Evolutionary conservation across 2,329 filamentous ascomycete genomes (phyloP).

Genomic region (Hawksworthiomyces lignivorus): DNA sequence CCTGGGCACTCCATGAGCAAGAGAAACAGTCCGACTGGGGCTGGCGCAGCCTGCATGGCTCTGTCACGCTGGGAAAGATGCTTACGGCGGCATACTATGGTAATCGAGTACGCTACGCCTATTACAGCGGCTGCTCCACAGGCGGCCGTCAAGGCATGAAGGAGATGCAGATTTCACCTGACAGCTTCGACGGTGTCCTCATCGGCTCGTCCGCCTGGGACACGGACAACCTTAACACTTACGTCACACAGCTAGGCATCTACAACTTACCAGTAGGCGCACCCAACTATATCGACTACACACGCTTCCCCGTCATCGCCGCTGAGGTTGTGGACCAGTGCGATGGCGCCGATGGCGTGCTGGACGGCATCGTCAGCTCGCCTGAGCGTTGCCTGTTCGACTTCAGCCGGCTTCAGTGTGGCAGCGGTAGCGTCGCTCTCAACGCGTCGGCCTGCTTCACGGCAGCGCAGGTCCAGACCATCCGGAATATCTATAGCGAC

Average conservation of each 20-base stretch:
- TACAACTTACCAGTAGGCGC: slow-evolving; percentile 39
- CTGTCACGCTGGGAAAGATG: slow-evolving; percentile 38
- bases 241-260: slow-evolving; percentile 35
- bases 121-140: slow-evolving; percentile 51
- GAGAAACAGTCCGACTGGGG: slow-evolving; percentile 30
- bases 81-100: slow-evolving; percentile 42
- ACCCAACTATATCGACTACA: slow-evolving; percentile 33
- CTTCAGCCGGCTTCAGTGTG: slow-evolving; percentile 31
- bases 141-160: slow-evolving; percentile 51
- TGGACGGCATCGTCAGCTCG: slow-evolving; percentile 41
- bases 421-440: slow-evolving; percentile 11
- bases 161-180: slow-evolving; percentile 42
- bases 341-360: slow-evolving; percentile 39
- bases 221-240: slow-evolving; percentile 36
- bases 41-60: slow-evolving; percentile 36
- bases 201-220: slow-evolving; percentile 45
- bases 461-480: slow-evolving; percentile 26
- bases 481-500: slow-evolving; percentile 22
- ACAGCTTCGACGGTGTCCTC: slow-evolving; percentile 49
- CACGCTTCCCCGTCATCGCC: slow-evolving; percentile 36
- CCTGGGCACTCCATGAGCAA: slow-evolving; percentile 31
- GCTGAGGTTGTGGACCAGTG: slow-evolving; percentile 41
- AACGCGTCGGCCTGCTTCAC: slow-evolving; percentile 30
- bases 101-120: slow-evolving; percentile 34
- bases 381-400: slow-evolving; percentile 37